phyloP scores from a whole-genome alignment of 2,329 filamentous ascomycete species.

The Fusarium brachygibbosum region DNA sequence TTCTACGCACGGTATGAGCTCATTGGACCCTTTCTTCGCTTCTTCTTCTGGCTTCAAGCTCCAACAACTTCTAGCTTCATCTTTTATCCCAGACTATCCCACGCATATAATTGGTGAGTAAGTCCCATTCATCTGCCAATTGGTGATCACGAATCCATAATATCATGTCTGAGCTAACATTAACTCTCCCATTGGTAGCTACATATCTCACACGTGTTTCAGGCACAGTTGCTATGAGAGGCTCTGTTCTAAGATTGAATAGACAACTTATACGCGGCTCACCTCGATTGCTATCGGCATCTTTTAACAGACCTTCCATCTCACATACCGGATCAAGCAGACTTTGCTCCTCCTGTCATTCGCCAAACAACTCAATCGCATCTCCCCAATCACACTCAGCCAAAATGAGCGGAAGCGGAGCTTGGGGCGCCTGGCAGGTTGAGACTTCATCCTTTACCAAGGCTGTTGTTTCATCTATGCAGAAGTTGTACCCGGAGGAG shows the following conservation, averaged over 20 bases:
- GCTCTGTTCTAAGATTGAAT: slow-evolving; percentile 22
- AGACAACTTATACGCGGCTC: slow-evolving; percentile 20
- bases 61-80: slow-evolving; percentile 22
- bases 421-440: slow-evolving; percentile 59
- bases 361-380: not conserved
- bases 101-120: slow-evolving; percentile 14
- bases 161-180: not conserved
- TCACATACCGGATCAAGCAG: not conserved
- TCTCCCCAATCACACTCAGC: slow-evolving; percentile 1
- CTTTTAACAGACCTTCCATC: not conserved
- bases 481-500: slow-evolving; percentile 87
- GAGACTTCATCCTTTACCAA: slow-evolving; percentile 60
- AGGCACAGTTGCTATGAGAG: slow-evolving; percentile 34
- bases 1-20: slow-evolving; percentile 51
- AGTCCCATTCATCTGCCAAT: not conserved
- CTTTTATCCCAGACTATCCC: slow-evolving; percentile 7
- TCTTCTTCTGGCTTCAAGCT: slow-evolving; percentile 18
- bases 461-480: slow-evolving; percentile 83
- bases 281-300: not conserved
- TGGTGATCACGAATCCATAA: not conserved
- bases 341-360: slow-evolving; percentile 41
- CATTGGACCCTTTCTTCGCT: slow-evolving; percentile 45
- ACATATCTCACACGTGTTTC: not conserved
- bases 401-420: slow-evolving; percentile 50
- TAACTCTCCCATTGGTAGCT: not conserved